Evolutionary conservation across 306 rosid species (phyloP).

Genomic region (Gynostemma pentaphyllum): DNA sequence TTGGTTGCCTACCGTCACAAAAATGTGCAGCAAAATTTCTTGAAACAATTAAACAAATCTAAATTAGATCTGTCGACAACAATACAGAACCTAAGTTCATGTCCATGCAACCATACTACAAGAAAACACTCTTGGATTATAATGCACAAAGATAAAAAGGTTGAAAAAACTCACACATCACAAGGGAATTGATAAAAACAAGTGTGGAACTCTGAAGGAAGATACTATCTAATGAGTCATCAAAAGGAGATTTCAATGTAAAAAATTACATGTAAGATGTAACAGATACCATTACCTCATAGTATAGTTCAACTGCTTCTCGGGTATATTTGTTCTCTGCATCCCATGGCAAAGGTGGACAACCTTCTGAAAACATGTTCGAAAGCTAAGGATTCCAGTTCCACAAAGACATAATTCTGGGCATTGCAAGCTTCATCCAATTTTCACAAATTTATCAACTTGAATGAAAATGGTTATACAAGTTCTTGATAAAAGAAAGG

Average conservation of each 20-base stretch:
- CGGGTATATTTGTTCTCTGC: slow-evolving; percentile 53
- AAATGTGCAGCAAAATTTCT: neutral
- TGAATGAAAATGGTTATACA: neutral
- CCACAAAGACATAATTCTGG: slow-evolving; percentile 5
- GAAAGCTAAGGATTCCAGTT: slow-evolving; percentile 42
- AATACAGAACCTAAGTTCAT: neutral
- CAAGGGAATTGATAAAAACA: neutral
- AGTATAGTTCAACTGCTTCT: slow-evolving; percentile 57
- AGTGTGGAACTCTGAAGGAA: neutral
- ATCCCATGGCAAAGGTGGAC: slow-evolving; percentile 73
- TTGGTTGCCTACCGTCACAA: neutral
- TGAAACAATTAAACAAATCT: neutral
- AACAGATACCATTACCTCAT: slow-evolving; percentile 44
- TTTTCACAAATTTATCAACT: neutral
- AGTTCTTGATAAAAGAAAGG: slow-evolving; percentile 34
- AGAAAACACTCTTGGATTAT: too few relatives aligned
- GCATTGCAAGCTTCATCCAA: slow-evolving; percentile 5
- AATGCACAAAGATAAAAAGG: too few relatives aligned
- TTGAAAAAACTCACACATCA: too few relatives aligned
- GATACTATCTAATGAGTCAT: neutral
- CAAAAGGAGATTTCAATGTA: neutral
- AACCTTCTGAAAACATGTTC: slow-evolving; percentile 67
- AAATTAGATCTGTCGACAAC: neutral
- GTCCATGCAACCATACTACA: neutral
- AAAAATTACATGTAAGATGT: neutral